Conservation (phyloP, 352 stramenopile species). For the Thraustochytrium sp. region DNA sequence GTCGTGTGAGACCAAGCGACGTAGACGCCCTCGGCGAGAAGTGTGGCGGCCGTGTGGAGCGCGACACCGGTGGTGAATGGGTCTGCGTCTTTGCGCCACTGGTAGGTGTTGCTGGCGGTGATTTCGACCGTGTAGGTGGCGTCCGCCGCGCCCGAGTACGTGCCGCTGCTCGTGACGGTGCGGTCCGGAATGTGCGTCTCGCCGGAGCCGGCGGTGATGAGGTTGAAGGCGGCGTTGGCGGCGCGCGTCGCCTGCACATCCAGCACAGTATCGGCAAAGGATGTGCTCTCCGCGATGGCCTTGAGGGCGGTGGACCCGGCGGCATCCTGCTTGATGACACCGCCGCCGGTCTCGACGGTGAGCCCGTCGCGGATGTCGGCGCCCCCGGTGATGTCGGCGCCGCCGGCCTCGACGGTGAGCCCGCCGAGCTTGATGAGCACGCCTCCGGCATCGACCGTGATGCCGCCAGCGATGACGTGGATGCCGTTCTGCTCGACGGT, state of each 20-base stretch:
- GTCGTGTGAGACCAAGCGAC: not conserved
- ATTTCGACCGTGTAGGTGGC: not conserved
- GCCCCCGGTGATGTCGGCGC: not conserved
- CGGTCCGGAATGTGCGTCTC: not conserved
- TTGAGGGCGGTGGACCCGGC: not conserved
- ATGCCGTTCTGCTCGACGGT: conserved; percentile 41
- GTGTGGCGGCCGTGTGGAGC: not conserved
- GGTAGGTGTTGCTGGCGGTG: not conserved
- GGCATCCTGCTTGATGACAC: not conserved
- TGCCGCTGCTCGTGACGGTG: not conserved
- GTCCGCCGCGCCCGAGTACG: not conserved
- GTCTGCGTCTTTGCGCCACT: not conserved
- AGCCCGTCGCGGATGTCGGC: not conserved
- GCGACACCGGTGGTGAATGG: not conserved
- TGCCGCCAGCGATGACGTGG: conserved; percentile 48
- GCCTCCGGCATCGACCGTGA: conserved; percentile 54
- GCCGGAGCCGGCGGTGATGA: not conserved
- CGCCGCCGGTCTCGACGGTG: not conserved
- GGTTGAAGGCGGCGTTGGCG: conserved; percentile 12
- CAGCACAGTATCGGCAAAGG: not conserved
- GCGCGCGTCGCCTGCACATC: not conserved
- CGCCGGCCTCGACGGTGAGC: conserved; percentile 47
- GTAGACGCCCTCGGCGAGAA: not conserved
- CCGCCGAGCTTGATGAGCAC: conserved; percentile 50
- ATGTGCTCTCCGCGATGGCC: not conserved